These are phyloP conservation scores for Bipolaris oryzae DNA, from an alignment of 2,329 filamentous ascomycete species.

Conservation along the genomic window DNA sequence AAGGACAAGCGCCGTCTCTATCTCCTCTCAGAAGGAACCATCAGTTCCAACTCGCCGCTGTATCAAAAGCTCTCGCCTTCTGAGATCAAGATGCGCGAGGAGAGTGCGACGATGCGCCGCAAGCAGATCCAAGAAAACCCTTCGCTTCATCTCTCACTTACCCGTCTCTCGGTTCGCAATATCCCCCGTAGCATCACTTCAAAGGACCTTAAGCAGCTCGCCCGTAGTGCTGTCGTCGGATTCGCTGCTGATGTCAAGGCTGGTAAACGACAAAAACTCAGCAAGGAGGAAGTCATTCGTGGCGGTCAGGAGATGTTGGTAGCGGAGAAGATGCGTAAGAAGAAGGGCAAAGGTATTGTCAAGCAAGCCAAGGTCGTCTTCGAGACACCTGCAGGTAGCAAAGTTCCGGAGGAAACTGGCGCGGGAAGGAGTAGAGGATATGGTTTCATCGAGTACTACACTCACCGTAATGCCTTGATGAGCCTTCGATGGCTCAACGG, in stretches of 20 bases:
- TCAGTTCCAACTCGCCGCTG: slow-evolving; percentile 76
- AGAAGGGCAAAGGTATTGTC: slow-evolving; percentile 84
- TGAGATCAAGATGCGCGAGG: slow-evolving; percentile 86
- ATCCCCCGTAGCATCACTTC: slow-evolving; percentile 81
- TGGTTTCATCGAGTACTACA: slow-evolving; percentile 95
- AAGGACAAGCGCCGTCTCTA: slow-evolving; percentile 91
- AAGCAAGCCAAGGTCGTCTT: slow-evolving; percentile 95
- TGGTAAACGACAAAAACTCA: slow-evolving; percentile 75
- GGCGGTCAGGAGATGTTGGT: slow-evolving; percentile 80
- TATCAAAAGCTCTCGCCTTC: slow-evolving; percentile 76
- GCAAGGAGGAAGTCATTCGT: slow-evolving; percentile 84
- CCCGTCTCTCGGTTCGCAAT: slow-evolving; percentile 89
- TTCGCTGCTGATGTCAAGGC: slow-evolving; percentile 89
- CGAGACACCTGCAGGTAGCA: slow-evolving; percentile 83
- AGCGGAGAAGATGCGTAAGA: slow-evolving; percentile 78
- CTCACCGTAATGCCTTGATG: slow-evolving; percentile 93
- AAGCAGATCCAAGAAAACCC: slow-evolving; percentile 91
- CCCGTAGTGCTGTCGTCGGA: slow-evolving; percentile 88
- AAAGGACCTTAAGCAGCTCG: slow-evolving; percentile 89
- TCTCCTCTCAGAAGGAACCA: slow-evolving; percentile 83
- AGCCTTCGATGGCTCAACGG: slow-evolving; percentile 93
- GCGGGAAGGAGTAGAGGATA: slow-evolving; percentile 89
- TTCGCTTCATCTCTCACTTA: slow-evolving; percentile 84
- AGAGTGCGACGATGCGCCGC: slow-evolving; percentile 85
- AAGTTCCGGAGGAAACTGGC: slow-evolving; percentile 76